Evolutionary conservation across 164 flowering plant genomes (phyloP), one percentile per base, ranked within the genome.

Genomic region (Amborella trichopoda): DNA sequence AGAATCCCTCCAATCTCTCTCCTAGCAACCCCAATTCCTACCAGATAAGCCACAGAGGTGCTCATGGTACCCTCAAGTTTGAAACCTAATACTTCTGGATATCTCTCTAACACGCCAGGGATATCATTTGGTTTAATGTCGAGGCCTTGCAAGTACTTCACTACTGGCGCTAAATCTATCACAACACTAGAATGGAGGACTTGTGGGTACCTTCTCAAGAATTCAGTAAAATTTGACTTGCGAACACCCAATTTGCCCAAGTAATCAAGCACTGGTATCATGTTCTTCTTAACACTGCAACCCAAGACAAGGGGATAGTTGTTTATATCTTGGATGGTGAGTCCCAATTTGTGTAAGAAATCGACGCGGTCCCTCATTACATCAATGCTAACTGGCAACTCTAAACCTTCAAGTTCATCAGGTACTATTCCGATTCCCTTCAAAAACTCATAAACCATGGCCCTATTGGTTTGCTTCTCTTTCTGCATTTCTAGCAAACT

Each of bases 31-130:
- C 96, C 99, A 53, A 83, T 85, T 27, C 89, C 89, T 52, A 93
- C 82, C 68, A 93, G 68, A 68, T 81, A 93, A 22, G 99, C 99
- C 46, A 93, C 94, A 4, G 99, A 93, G 3, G 96, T 93, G 55
- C 99, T 93, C 96, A 93, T 88, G 24, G 95, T 93, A 16, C 99
- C 99, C 66, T 85, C 96, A 4, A 85, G 91, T 68, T 88, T 93
- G 50, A 84, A 93, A 13, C 99, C 99, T 40, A 84, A 49, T 22
- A 88, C 76, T 65, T 88, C 96, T 3, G 96, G 96, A 48, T 93
- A 85, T 46, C 21, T 77, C 78, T 85, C 95, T 17, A 88, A 73
- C 30, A 88, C 91, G 17, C 71, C 69, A 51, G 95, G 89, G 45
- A 93, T 62, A 56, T 78, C 84, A 55, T 58, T 66, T 11, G 81